Base-by-base conservation (phyloP, 2,329 filamentous ascomycete species). In the Cercospora canescens region DNA sequence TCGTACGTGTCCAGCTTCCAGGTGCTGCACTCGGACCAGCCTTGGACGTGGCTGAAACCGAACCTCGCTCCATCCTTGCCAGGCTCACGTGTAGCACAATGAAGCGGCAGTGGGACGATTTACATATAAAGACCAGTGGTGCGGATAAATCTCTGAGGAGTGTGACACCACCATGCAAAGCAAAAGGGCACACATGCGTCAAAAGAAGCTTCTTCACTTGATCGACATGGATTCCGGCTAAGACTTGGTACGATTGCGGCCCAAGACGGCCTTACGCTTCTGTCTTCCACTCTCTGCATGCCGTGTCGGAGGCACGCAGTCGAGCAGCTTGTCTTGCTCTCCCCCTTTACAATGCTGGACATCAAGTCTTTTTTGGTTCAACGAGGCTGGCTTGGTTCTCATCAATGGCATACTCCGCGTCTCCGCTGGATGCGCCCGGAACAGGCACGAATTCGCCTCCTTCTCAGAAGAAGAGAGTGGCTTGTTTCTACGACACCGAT, bases 401-500 rank as follows among this genome's bases (percentile, higher is more conserved):
- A 45, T 18, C n/a, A 21, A 45, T 45, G 39, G 8, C 39, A 45
- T 45, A 45, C 39, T n/a, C 39, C n/a, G 39, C n/a, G n/a, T n/a
- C n/a, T n/a, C 87, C 83, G 66, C 79, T 87, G 70, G 88, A 87
- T 76, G 78, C 81, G 71, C 81, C 80, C 69, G 81, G 80, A 65
- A 72, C 79, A 28, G 81, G 80, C 65, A 72, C 79, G 60, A 85
- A 86, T 78, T 83, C 83, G 61, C 76, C 81, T 12, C 61, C 74
- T 54, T 81, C 81, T 28, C 82, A 83, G 72, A 86, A 86, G 77
- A 96, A 95, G 82, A 93, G 94, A 77, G 92, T 98, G 65, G 94
- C 94, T 63, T 98, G 98, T 82, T 98, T 98, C 80, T 98, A 98
- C 85, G 94, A 98, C 78, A 96, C 92, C 3, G 94, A 98, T 81